Evolutionary conservation across 192 early-diverging fungal species (phyloP).

Genomic region (Umbelopsis sp.): DNA sequence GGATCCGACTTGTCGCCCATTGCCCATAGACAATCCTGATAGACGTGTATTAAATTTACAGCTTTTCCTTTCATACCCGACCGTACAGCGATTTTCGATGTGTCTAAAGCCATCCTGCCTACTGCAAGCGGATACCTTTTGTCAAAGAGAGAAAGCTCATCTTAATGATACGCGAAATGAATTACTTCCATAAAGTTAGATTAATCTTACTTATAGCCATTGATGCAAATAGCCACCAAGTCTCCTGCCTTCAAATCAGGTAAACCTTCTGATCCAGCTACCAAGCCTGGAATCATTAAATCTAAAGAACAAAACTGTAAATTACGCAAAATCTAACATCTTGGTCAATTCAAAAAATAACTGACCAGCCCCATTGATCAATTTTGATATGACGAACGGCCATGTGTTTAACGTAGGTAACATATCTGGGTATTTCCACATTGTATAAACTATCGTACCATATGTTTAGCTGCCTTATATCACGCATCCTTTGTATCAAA

Average conservation of each 20-base stretch:
- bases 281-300: constrained; percentile 78
- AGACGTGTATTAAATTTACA: constrained; percentile 73
- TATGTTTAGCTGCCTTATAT: background rate
- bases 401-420: constrained; percentile 70
- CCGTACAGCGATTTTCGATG: constrained; percentile 45
- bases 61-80: constrained; percentile 78
- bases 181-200: background rate
- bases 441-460: constrained; percentile 68
- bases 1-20: constrained; percentile 67
- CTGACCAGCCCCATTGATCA: constrained; percentile 72
- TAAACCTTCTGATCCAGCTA: constrained; percentile 45
- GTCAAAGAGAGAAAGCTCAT: background rate
- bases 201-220: constrained; percentile 49
- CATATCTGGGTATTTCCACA: constrained; percentile 71
- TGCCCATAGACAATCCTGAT: constrained; percentile 79
- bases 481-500: background rate
- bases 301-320: constrained; percentile 45
- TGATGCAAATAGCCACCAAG: constrained; percentile 55
- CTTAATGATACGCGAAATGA: background rate
- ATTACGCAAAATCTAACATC: too few species aligned
- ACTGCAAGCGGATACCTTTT: constrained; percentile 61
- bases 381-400: constrained; percentile 66
- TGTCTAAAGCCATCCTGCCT: constrained; percentile 62
- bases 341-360: background rate
- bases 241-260: constrained; percentile 53